Evolutionary conservation across 768 basidiomycete genomes (phyloP).

Genomic region (Mycena galopus): DNA sequence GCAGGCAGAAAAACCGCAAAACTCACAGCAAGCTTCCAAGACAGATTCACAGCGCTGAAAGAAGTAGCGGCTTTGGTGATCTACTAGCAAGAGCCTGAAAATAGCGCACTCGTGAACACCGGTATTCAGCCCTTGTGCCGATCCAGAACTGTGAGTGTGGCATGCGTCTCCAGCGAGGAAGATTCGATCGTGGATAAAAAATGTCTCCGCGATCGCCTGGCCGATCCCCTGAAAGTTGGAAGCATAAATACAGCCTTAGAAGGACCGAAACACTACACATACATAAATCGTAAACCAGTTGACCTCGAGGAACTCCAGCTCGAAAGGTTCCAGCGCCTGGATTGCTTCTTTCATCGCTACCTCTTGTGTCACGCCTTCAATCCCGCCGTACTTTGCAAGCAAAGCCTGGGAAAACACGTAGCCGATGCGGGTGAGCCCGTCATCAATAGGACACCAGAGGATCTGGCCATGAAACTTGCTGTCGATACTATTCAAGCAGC

Average conservation of each 20-base stretch:
- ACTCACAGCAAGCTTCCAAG: constrained; percentile 40
- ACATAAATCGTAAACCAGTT: constrained; percentile 38
- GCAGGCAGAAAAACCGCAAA: neutral
- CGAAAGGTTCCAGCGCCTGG: constrained; percentile 33
- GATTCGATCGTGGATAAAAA: constrained; percentile 29
- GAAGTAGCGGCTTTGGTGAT: neutral
- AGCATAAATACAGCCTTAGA: neutral
- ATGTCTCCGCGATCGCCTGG: constrained; percentile 37
- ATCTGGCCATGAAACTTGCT: constrained; percentile 38
- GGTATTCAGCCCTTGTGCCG: constrained; percentile 39
- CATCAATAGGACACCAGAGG: constrained; percentile 40
- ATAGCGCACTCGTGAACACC: constrained; percentile 37
- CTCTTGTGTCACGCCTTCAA: constrained; percentile 35
- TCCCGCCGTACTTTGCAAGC: constrained; percentile 37
- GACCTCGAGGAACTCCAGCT: constrained; percentile 34
- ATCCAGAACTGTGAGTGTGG: constrained; percentile 39
- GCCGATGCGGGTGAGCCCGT: constrained; percentile 39
- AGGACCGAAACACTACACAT: neutral
- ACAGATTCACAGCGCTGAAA: constrained; percentile 37
- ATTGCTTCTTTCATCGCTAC: constrained; percentile 34
- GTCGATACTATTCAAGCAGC: constrained; percentile 39
- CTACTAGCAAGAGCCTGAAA: neutral
- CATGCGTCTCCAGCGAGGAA: constrained; percentile 41
- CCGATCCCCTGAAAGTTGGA: constrained; percentile 34
- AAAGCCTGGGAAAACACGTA: constrained; percentile 38